phyloP scores from a whole-genome alignment of 257 asterid genomes.

The Solanum piurae region DNA sequence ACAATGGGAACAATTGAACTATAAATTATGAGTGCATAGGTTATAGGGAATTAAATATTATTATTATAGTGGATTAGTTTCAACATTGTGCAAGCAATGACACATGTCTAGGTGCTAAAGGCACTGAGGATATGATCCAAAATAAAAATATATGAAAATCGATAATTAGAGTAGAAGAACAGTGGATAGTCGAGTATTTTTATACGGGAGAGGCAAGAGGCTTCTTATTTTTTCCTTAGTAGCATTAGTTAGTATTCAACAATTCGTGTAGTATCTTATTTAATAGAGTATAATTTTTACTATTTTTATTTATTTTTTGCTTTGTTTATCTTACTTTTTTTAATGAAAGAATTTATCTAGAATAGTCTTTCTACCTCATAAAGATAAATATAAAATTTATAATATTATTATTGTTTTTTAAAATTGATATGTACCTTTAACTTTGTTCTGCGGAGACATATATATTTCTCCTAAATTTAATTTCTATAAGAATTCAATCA shows the following conservation, averaged over 20 bases:
- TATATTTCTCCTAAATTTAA: background rate
- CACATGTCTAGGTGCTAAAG: background rate
- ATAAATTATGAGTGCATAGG: background rate
- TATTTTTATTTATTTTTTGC: accelerated
- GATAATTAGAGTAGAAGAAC: accelerated
- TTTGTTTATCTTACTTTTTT: background rate
- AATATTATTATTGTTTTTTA: background rate
- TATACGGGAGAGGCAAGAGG: background rate
- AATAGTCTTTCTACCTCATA: background rate
- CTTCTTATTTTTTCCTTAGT: background rate
- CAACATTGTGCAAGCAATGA: background rate
- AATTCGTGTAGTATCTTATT: background rate
- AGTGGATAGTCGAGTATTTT: background rate
- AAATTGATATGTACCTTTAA: too few relatives aligned
- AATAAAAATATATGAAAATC: background rate
- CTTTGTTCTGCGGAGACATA: background rate
- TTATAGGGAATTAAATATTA: background rate
- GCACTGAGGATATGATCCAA: background rate
- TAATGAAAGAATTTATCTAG: accelerated
- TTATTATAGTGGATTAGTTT: background rate
- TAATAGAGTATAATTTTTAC: background rate
- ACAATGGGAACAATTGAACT: background rate
- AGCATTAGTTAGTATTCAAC: background rate
- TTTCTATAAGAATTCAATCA: background rate
- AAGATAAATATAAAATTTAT: too few relatives aligned